phyloP scores from a whole-genome alignment of 352 stramenopile genomes.

The Phytophthora tentaculata region DNA sequence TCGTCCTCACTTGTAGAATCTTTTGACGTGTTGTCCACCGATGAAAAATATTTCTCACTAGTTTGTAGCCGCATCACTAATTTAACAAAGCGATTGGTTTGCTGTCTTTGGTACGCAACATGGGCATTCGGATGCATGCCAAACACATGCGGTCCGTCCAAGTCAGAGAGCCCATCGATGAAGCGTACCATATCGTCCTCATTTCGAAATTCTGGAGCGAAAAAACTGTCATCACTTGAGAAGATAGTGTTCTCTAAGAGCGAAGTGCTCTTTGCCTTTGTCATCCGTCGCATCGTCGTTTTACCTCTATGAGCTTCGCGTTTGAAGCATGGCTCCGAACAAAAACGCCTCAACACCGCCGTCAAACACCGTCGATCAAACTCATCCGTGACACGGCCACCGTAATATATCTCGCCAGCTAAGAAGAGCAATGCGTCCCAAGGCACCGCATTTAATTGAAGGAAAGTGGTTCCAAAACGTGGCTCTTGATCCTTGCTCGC shows the following conservation, averaged over 20 bases:
- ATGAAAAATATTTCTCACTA: background rate
- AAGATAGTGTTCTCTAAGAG: slow-evolving; percentile 15
- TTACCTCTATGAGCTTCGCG: background rate
- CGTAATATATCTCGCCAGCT: slow-evolving; percentile 85
- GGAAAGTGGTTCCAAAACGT: background rate
- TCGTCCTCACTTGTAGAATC: background rate
- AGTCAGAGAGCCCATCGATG: slow-evolving; percentile 50
- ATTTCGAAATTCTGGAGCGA: slow-evolving; percentile 45
- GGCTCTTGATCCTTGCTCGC: slow-evolving; percentile 1
- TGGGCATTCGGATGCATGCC: slow-evolving; percentile 86
- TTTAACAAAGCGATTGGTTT: slow-evolving; percentile 48
- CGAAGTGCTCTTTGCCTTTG: slow-evolving; percentile 16
- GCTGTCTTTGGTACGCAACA: slow-evolving; percentile 67
- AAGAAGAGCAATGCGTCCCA: slow-evolving; percentile 84
- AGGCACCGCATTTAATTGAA: slow-evolving; percentile 38
- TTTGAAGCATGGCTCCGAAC: slow-evolving; percentile 35
- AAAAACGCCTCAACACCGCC: slow-evolving; percentile 72
- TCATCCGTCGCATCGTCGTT: slow-evolving; percentile 4
- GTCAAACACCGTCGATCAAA: slow-evolving; percentile 79
- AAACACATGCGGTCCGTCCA: slow-evolving; percentile 77
- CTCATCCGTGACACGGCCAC: slow-evolving; percentile 82
- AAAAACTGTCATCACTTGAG: slow-evolving; percentile 45
- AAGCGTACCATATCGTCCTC: slow-evolving; percentile 52
- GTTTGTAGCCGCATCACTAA: slow-evolving; percentile 49
- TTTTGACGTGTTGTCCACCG: background rate